Base-by-base conservation (phyloP, 23 red algal species). In the Gracilaria vermiculophylla region DNA sequence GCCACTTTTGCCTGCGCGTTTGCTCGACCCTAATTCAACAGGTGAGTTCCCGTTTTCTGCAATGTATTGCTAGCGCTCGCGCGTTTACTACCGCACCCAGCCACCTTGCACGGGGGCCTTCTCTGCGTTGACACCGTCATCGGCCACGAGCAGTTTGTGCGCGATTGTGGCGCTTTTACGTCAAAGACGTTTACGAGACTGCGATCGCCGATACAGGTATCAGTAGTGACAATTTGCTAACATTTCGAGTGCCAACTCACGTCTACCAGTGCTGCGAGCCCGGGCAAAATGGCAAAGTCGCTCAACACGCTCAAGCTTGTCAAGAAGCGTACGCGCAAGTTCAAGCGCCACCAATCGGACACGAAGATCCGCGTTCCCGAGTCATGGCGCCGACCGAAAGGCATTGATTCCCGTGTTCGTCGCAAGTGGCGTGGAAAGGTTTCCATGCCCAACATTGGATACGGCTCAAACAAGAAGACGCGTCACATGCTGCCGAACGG, bases 361-460 rank as follows among this genome's bases (percentile, higher is more conserved):
- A 67, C 81, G 33, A 90, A 92, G 80, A 95, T 94, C 42, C 89
- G 92, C 23, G 91, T 98, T 50, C 76, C 88, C n/a, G 87, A 91
- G 69, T 90, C 77, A 65, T 98, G 96, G 96, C 89, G 96, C 33
- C 86, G 90, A 52, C 96, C 92, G 76, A 98, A 98, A 51, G 96
- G 96, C 35, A 98, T 98, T 65, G 96, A 98, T 80, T 98, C 92
- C 43, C 74, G 80, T 58, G 96, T 98, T 14, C 92, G 96, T 32
- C 86, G 96, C 28, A 85, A 90, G 86, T 98, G 92, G 72, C 81
- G 84, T 48, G 96, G 96, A 64, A 93, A 86, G 33, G 92, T 93
- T 62, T 89, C 66, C 29, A 98, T 98, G 96, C 96, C 96, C 28
- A 98, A 98, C 86, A 98, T 98, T 74, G 96, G 96, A 40, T 98